Evolutionary conservation across 2,329 filamentous ascomycete genomes (phyloP), one percentile per base, ranked within the genome.

Genomic region (Pestalotiopsis sp.): DNA sequence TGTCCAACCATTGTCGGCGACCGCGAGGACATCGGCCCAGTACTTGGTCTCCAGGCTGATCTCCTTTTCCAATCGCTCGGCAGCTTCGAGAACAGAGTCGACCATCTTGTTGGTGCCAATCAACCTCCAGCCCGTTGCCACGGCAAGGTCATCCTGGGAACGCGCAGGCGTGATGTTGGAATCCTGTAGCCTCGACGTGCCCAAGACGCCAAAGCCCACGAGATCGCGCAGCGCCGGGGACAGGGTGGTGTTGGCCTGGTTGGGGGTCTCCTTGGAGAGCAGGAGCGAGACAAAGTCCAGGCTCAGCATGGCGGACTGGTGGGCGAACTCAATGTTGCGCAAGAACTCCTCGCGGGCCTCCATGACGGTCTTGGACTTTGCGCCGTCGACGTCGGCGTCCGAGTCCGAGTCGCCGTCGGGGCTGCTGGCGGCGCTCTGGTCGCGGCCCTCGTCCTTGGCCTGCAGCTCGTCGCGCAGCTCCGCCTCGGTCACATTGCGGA

Each of bases 1-100:
- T 23, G 92, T 91, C 95, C 96, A 99, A 4, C 95, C 94, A 67
- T 90, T 91, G 72, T 94, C 89, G 72, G 92, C 94, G 59, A 98
- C 90, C 11, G 90, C 88, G 61, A 97, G 83, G 2, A 98, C 88
- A 74, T 97, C 92, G 67, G 92, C 88, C 96, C 96, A 99, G 79
- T 97, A 99, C 74, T 87, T 91, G 2, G 91, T 91, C 82, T 99
- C 96, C 38, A 90, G 88, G 11, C 88, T 86, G 41, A 97, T 92
- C 78, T 97, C 95, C 12, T 87, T 88, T 73, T 93, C 88, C 13
- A 99, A 82, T 56, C 93, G 87, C 31, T 87, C 85, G 0, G 93
- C 92, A 4, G 94, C 91, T 11, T 89, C 86, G 14, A 94, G 82
- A 25, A 97, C 87, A 45, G 91, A 90, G 73, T 93, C 91, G 1